Evolutionary conservation across 78 protist species (phyloP).

Genomic region (slime mould (Dictyostelium discoideum)): DNA sequence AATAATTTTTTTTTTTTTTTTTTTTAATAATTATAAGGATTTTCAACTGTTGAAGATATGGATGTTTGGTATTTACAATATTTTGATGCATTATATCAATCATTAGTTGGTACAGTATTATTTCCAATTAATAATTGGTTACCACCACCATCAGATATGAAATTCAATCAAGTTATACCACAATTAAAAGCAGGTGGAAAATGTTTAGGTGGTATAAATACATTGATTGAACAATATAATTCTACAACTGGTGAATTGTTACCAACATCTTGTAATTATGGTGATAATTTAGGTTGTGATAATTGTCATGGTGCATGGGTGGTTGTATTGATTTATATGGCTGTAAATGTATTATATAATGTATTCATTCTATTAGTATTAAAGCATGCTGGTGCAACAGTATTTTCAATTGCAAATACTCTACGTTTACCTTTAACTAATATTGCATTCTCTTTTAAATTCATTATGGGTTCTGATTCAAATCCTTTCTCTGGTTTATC

Average conservation of each 20-base stretch:
- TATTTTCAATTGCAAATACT: conserved; percentile 68
- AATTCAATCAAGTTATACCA: conserved; percentile 39
- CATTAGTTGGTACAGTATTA: conserved; percentile 34
- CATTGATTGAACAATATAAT: not conserved
- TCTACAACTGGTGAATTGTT: not conserved
- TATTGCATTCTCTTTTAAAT: conserved; percentile 41
- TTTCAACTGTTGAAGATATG: conserved; percentile 47
- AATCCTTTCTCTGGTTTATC: conserved; percentile 44
- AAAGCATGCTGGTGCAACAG: conserved; percentile 76
- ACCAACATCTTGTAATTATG: not conserved
- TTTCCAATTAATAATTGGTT: conserved; percentile 45
- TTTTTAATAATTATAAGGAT: not conserved
- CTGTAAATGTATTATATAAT: conserved; percentile 52
- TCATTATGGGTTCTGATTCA: not conserved
- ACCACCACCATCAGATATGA: conserved; percentile 28
- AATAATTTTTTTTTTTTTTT: too few species aligned
- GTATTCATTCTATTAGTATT: conserved; percentile 62
- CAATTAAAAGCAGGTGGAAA: not conserved
- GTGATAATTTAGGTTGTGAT: conserved; percentile 6
- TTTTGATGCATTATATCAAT: conserved; percentile 42
- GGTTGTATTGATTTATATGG: conserved; percentile 31
- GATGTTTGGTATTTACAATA: conserved; percentile 63
- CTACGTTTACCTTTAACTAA: conserved; percentile 55
- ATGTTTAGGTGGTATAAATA: conserved; percentile 39
- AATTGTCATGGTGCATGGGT: conserved; percentile 57